These are phyloP conservation scores for Fusarium nelsonii DNA, from an alignment of 2,329 filamentous ascomycete genomes.

Conservation along the genomic window DNA sequence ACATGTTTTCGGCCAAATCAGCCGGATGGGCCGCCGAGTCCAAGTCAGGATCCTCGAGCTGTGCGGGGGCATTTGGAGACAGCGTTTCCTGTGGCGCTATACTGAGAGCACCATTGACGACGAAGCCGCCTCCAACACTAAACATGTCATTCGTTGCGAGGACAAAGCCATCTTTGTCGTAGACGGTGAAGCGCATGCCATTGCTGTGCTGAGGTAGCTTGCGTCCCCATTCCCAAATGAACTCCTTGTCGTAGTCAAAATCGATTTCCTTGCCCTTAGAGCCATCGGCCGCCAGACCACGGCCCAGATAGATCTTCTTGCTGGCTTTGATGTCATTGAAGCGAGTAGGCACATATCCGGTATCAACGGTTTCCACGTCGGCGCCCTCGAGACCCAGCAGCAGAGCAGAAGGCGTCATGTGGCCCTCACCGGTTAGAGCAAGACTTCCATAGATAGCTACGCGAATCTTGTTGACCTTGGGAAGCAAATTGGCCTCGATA, in stretches of 20 bases:
- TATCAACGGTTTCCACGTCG: slow-evolving; percentile 63
- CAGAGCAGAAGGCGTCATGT: slow-evolving; percentile 64
- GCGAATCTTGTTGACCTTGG: slow-evolving; percentile 61
- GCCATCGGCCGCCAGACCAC: slow-evolving; percentile 54
- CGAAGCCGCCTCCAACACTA: slow-evolving; percentile 65
- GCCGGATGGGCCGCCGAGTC: slow-evolving; percentile 54
- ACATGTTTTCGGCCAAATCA: slow-evolving; percentile 65
- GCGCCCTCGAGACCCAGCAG: slow-evolving; percentile 63
- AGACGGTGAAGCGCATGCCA: slow-evolving; percentile 65
- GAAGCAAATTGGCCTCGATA: slow-evolving; percentile 59
- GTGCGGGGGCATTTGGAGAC: slow-evolving; percentile 18
- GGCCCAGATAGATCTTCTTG: slow-evolving; percentile 60
- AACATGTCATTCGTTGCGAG: slow-evolving; percentile 64
- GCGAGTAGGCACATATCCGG: slow-evolving; percentile 60
- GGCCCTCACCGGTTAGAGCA: slow-evolving; percentile 64
- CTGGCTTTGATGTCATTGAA: slow-evolving; percentile 61
- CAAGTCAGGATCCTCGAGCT: slow-evolving; percentile 24
- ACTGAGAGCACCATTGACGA: slow-evolving; percentile 63
- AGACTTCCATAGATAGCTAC: slow-evolving; percentile 64
- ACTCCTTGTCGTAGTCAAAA: slow-evolving; percentile 64
- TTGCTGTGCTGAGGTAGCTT: slow-evolving; percentile 66
- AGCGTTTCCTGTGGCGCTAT: slow-evolving; percentile 51
- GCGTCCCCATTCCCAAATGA: slow-evolving; percentile 64
- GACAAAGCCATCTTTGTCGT: slow-evolving; percentile 60
- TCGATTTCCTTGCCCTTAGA: slow-evolving; percentile 57